Evolutionary conservation across 805 yeast genomes (phyloP).

Genomic region (Brettanomyces custersianus): DNA sequence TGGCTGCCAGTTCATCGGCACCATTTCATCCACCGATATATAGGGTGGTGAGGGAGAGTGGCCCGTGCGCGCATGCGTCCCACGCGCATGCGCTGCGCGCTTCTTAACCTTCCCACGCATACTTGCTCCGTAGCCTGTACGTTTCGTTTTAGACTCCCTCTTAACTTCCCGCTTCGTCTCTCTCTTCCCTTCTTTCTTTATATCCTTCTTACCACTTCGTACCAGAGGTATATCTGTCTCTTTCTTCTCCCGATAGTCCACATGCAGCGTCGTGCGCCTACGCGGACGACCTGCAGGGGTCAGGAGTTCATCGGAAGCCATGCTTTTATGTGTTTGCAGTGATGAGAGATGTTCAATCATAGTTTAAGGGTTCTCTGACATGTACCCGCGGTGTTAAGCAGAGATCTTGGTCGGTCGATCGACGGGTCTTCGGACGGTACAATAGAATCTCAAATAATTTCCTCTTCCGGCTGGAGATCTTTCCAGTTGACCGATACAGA

Average conservation of each 20-base stretch:
- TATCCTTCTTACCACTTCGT: background rate
- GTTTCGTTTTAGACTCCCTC: background rate
- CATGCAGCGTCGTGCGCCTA: slow-evolving; percentile 22
- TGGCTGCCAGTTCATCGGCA: slow-evolving; percentile 48
- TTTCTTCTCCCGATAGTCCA: slow-evolving; percentile 26
- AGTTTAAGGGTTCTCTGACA: no score
- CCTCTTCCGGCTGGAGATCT: no score
- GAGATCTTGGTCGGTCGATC: no score
- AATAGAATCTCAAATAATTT: no score
- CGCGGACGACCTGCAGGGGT: slow-evolving; percentile 18
- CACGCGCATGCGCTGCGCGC: background rate
- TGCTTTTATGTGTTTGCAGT: no score
- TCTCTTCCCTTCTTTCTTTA: background rate
- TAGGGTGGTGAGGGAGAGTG: slow-evolving; percentile 7
- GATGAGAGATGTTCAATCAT: no score
- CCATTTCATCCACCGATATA: slow-evolving; percentile 22
- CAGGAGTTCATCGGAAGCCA: slow-evolving; percentile 1
- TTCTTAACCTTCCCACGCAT: background rate
- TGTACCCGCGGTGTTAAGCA: no score
- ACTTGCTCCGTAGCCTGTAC: slow-evolving; percentile 1
- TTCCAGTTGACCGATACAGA: no score
- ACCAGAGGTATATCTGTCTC: slow-evolving; percentile 18
- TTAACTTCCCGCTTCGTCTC: no score
- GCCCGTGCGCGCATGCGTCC: no score
- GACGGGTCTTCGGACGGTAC: no score